Base-by-base conservation (phyloP, 352 stramenopile genomes). In the Phytophthora sp. region DNA sequence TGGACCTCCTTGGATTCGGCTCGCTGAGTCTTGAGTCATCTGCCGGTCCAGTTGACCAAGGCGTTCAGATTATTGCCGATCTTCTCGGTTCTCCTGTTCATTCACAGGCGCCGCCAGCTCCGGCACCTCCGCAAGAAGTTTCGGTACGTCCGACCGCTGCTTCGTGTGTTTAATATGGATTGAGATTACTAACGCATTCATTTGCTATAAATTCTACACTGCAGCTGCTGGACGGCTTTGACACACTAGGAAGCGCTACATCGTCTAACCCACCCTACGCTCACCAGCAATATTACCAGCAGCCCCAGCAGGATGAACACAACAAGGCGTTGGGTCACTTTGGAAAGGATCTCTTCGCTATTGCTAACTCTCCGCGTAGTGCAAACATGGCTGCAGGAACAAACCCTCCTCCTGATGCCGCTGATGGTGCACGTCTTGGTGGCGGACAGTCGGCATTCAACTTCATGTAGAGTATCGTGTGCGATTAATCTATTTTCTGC, bases 291-390 rank as follows among this genome's bases (percentile, higher is more conserved):
- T 70, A 74, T 49, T 73, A 78, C 39, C 71, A 74, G 39, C 59
- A 68, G 45, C 56, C 60, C 0, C 55, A 72, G 21, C 68, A 76
- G 7, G 84, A 90, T 55, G 76, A 90, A 12, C 82, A 82, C 42
- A 79, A 84, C 44, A 87, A 87, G 66, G 76, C 80, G 7, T 60
- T 94, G 41, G 88, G 86, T 47, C 73, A 93, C 71, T 89, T 94
- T 61, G 86, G 86, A 41, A 96, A 94, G 68, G 88, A 94, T 35
- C 64, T 96, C 3, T 96, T 94, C 58, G 88, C 86, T 15, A 89
- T 93, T 57, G 86, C 83, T 57, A 94, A 94, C 66, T 96, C 88
- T 13, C 86, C 88, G 16, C 84, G 86, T 20, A 78, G 57, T 58
- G 57, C 69, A 55, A 64, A 36, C 39, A 66, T 64, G 27, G 26